These are phyloP conservation scores for Lippia alba DNA, from an alignment of 305 asterid species.

Conservation along the genomic window DNA sequence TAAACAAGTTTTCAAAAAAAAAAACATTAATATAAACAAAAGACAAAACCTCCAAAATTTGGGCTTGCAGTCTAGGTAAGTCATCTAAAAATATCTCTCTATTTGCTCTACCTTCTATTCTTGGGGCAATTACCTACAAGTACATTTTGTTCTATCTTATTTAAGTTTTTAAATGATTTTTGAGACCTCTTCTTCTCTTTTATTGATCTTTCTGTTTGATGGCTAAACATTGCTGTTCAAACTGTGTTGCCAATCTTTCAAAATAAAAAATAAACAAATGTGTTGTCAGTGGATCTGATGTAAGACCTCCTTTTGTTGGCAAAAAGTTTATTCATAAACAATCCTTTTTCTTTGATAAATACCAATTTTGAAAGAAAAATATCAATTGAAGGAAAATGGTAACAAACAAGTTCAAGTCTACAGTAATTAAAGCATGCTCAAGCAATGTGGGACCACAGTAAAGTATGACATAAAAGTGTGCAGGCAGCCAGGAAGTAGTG, in stretches of 20 bases:
- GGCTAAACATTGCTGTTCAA: background rate
- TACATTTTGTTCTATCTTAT: background rate
- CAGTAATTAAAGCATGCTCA: background rate
- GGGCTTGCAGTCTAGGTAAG: background rate
- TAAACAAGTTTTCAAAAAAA: too few relatives aligned
- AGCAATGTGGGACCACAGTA: background rate
- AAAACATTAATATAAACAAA: background rate
- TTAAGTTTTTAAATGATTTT: too few relatives aligned
- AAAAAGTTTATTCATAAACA: too few relatives aligned
- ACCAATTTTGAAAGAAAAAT: background rate
- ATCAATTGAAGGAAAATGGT: background rate
- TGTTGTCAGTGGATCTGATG: too few relatives aligned
- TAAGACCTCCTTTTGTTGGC: background rate
- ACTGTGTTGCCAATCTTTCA: background rate
- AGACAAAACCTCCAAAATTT: background rate
- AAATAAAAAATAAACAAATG: too few relatives aligned
- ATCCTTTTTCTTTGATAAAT: too few relatives aligned
- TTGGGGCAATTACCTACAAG: background rate
- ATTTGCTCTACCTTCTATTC: background rate
- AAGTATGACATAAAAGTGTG: background rate
- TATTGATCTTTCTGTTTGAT: background rate
- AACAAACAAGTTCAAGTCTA: background rate
- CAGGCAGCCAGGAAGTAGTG: background rate
- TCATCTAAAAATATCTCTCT: constrained; percentile 3
- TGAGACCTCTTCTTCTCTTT: background rate